Conservation (phyloP, 192 early-diverging fungal genomes). For the Cladochytrium replicatum region DNA sequence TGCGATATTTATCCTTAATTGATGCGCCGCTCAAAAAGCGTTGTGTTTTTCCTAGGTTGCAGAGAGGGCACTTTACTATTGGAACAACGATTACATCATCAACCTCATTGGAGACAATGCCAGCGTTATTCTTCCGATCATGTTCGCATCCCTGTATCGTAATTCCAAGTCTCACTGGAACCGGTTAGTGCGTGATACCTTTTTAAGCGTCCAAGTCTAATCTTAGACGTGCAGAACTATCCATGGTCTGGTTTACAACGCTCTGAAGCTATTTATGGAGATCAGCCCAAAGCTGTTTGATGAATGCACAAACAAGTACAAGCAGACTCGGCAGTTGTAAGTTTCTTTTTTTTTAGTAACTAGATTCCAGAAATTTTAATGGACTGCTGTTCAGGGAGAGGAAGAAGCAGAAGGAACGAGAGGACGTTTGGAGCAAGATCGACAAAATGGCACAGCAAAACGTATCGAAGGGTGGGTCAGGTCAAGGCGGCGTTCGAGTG, state of each 20-base stretch:
- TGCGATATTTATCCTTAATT: neutral
- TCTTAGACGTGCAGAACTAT: conserved; percentile 58
- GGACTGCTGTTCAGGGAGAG: conserved; percentile 48
- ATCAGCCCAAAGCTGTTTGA: conserved; percentile 94
- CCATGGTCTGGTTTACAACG: conserved; percentile 93
- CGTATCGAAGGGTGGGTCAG: conserved; percentile 20
- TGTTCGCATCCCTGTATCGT: conserved; percentile 86
- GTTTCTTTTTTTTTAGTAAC: conserved; percentile 11
- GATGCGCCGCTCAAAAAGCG: neutral
- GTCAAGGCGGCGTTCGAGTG: neutral
- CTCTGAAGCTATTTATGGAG: conserved; percentile 95
- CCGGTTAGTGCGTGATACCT: conserved; percentile 39
- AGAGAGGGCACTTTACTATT: conserved; percentile 93
- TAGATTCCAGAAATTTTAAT: neutral
- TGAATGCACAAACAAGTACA: conserved; percentile 88
- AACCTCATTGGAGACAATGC: conserved; percentile 93
- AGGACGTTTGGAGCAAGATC: conserved; percentile 69
- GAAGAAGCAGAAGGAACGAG: conserved; percentile 67
- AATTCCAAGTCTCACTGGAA: conserved; percentile 99
- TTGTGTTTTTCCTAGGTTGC: conserved; percentile 57
- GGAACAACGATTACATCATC: conserved; percentile 98
- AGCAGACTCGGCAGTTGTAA: conserved; percentile 76
- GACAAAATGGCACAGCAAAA: conserved; percentile 45
- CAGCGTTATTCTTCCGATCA: conserved; percentile 82
- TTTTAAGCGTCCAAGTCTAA: conserved; percentile 5